A percentile compares a stretch with the other conserved stretches of the same genome.
These are phyloP conservation scores for Halenospora varia DNA, from an alignment of 495 filamentous ascomycete species.

Conservation along the genomic window DNA sequence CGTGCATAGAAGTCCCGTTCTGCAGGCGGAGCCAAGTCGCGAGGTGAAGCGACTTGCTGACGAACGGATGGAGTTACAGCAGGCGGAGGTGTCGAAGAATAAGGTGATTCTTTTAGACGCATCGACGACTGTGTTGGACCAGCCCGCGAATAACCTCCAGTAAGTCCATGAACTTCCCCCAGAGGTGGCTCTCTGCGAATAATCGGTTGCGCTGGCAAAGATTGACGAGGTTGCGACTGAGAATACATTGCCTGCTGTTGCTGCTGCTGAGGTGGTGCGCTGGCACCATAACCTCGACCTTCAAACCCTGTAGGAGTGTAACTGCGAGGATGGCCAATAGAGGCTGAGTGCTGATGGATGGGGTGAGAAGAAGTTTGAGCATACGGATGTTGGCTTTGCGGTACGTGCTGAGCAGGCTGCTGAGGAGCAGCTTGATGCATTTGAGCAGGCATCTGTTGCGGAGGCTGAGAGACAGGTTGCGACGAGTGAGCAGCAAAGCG, in stretches of 20 bases:
- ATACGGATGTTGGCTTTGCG: conserved; percentile 30
- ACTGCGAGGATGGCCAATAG: conserved; percentile 25
- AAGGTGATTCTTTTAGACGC: conserved; percentile 24
- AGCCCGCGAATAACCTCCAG: conserved; percentile 14
- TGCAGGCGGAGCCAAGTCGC: conserved; percentile 12
- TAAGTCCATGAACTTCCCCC: conserved; percentile 18
- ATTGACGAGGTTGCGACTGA: conserved; percentile 19
- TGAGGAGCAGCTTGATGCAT: conserved; percentile 9
- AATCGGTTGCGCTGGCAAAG: conserved; percentile 15
- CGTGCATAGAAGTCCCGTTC: conserved; percentile 25
- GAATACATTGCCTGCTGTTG: conserved; percentile 16
- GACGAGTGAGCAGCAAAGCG: conserved; percentile 14
- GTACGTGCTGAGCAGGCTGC: conserved; percentile 30
- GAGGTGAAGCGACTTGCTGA: conserved; percentile 19
- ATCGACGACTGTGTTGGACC: conserved; percentile 17
- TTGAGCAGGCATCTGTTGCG: conserved; percentile 11
- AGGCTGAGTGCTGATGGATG: conserved; percentile 29
- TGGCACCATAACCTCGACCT: conserved; percentile 25
- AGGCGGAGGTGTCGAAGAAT: conserved; percentile 17
- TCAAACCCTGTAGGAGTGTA: conserved; percentile 27
- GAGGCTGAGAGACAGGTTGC: conserved; percentile 7
- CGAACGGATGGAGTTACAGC: conserved; percentile 2
- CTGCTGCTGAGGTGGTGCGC: conserved; percentile 22
- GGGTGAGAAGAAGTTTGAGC: conserved; percentile 29
- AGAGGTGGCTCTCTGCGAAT: conserved; percentile 20